phyloP scores from a whole-genome alignment of 371 early-diverging fungal species.

The Choanephora cucurbitarum region DNA sequence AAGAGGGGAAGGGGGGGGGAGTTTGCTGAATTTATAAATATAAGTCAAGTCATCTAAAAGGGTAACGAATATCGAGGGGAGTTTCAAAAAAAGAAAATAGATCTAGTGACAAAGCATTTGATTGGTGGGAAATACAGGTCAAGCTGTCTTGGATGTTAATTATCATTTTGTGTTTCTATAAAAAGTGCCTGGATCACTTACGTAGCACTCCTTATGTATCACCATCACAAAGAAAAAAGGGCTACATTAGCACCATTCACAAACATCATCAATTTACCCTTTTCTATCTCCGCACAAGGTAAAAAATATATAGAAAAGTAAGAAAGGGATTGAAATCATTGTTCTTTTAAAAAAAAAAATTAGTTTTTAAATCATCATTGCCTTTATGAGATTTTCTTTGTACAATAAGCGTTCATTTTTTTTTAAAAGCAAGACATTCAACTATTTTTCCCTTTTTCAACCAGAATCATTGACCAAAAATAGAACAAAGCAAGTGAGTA shows the following conservation, averaged over 20 bases:
- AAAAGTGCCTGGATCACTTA: neutral
- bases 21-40: conserved; percentile 1
- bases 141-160: neutral
- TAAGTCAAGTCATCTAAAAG: conserved; percentile 19
- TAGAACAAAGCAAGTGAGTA: too few relatives aligned
- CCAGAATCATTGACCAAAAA: too few relatives aligned
- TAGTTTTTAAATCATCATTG: too few relatives aligned
- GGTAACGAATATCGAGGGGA: conserved; percentile 21
- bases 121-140: neutral
- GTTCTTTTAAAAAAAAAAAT: too few relatives aligned
- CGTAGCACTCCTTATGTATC: neutral
- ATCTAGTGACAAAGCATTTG: neutral
- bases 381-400: too few relatives aligned
- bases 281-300: neutral
- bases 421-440: too few relatives aligned
- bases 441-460: too few relatives aligned
- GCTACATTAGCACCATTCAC: neutral
- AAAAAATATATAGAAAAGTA: too few relatives aligned
- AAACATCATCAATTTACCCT: neutral
- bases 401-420: too few relatives aligned
- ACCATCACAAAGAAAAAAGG: neutral
- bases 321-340: too few relatives aligned
- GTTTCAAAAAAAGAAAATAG: conserved; percentile 14
- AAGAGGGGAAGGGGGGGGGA: neutral
- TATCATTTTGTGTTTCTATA: neutral